These are phyloP conservation scores for Quercus ilex DNA, from an alignment of 306 rosid genomes.

Conservation along the genomic window DNA sequence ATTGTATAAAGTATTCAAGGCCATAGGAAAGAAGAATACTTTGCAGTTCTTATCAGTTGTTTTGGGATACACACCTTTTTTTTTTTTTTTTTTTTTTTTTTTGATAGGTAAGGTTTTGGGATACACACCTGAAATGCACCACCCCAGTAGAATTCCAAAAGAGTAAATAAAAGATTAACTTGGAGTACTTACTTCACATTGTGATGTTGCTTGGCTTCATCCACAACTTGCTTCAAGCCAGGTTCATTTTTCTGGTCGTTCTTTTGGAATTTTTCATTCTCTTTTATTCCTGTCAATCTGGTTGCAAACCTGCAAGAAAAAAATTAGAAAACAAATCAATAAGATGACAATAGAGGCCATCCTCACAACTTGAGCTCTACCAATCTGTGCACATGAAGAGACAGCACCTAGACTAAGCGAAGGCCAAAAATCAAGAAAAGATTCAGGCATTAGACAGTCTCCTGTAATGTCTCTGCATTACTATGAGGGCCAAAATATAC, in stretches of 20 bases:
- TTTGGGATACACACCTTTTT: not conserved
- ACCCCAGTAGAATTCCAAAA: not conserved
- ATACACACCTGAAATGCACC: not conserved
- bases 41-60: not conserved
- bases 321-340: conserved; percentile 20
- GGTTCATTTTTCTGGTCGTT: conserved; percentile 47
- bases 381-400: not conserved
- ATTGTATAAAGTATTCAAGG: not conserved
- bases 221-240: conserved; percentile 84
- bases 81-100: no score
- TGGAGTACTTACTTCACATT: conserved; percentile 70
- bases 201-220: conserved; percentile 74
- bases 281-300: conserved; percentile 83
- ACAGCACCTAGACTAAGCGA: not conserved
- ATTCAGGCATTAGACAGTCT: not conserved
- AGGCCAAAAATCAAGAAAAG: not conserved
- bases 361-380: not conserved
- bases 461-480: no score
- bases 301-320: conserved; percentile 72
- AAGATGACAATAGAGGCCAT: not conserved
- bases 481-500: not conserved
- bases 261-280: conserved; percentile 77
- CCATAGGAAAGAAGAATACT: not conserved
- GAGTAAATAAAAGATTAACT: conserved; percentile 6
- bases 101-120: no score